A percentile compares a stretch with the other conserved stretches of the same genome.
phyloP scores from a whole-genome alignment of 495 filamentous ascomycete species.

The Hapsidospora chrysogenum region DNA sequence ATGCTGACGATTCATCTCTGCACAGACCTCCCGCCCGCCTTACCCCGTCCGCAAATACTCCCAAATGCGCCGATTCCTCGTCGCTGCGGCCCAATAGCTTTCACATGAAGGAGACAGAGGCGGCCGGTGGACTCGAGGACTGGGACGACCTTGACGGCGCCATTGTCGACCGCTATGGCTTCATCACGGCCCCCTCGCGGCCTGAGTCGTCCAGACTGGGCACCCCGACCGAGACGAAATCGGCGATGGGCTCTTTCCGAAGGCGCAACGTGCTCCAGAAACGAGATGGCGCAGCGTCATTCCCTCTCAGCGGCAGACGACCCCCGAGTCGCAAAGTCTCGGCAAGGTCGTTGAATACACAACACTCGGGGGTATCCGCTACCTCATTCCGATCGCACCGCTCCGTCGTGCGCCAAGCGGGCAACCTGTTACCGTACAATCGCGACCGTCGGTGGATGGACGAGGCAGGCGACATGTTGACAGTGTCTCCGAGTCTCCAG shows the following conservation, averaged over 20 bases:
- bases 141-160: conserved; percentile 83
- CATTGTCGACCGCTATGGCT: conserved; percentile 88
- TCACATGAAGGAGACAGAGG: conserved; percentile 17
- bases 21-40: neutral
- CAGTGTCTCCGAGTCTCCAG: conserved; percentile 49
- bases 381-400: conserved; percentile 37
- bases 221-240: conserved; percentile 15
- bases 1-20: neutral
- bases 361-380: conserved; percentile 30
- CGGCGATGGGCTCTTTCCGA: conserved; percentile 14
- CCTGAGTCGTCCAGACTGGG: conserved; percentile 14
- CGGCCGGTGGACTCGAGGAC: conserved; percentile 81
- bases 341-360: conserved; percentile 33
- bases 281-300: conserved; percentile 19
- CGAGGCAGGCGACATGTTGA: conserved; percentile 83
- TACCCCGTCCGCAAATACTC: conserved; percentile 9
- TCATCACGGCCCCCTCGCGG: conserved; percentile 45
- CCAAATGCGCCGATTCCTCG: conserved; percentile 20
- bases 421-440: conserved; percentile 64
- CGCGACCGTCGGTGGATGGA: conserved; percentile 58
- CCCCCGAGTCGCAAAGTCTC: conserved; percentile 30
- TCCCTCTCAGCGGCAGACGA: conserved; percentile 17
- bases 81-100: conserved; percentile 23
- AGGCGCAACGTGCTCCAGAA: conserved; percentile 23
- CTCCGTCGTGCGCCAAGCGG: conserved; percentile 41